phyloP scores from a whole-genome alignment of 345 rosid genomes.

The Euphorbia pulcherrima region DNA sequence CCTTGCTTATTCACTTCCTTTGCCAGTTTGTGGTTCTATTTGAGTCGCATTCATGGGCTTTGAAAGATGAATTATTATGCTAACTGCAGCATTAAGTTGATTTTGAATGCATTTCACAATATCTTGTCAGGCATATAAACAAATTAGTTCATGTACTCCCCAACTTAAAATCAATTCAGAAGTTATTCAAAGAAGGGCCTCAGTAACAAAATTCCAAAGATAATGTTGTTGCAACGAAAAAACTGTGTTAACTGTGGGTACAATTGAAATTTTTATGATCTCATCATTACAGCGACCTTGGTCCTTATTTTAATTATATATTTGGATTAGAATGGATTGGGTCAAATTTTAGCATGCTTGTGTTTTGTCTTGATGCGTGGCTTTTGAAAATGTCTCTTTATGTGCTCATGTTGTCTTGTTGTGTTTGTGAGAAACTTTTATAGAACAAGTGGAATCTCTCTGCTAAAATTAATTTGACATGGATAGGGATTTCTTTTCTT shows the following conservation, averaged over 20 bases:
- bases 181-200: too few species aligned
- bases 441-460: conserved; percentile 25
- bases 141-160: too few species aligned
- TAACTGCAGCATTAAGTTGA: not conserved
- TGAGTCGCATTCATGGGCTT: too few species aligned
- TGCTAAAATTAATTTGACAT: conserved; percentile 20
- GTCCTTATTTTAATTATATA: conserved; percentile 12
- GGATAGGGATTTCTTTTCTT: too few species aligned
- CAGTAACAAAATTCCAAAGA: conserved; percentile 14
- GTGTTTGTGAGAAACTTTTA: conserved; percentile 35
- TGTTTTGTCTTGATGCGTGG: conserved; percentile 28
- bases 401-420: conserved; percentile 32
- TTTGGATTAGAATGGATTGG: too few species aligned
- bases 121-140: conserved; percentile 9
- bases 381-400: conserved; percentile 28
- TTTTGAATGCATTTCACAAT: conserved; percentile 3
- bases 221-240: conserved; percentile 13
- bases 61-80: not conserved
- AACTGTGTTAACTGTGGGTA: conserved; percentile 1
- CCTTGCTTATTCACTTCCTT: not conserved
- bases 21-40: too few species aligned
- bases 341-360: conserved; percentile 16
- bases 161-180: too few species aligned
- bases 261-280: conserved; percentile 16
- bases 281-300: conserved; percentile 17